A percentile compares a stretch with the other conserved stretches of the same genome.
Evolutionary conservation across 345 rosid species (phyloP).

Genomic region (Eucalyptus rudis): DNA sequence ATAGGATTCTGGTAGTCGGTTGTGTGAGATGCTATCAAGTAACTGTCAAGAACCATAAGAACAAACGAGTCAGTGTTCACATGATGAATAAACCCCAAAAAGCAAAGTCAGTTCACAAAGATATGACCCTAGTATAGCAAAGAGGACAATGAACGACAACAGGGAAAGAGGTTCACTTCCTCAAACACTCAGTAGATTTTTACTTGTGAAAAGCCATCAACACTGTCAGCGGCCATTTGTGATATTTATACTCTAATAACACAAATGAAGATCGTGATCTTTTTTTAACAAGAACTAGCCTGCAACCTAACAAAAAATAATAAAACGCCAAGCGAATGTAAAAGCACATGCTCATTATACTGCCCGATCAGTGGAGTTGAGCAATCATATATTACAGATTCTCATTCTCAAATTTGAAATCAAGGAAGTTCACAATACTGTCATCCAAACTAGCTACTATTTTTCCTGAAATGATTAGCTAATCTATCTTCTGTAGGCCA

Average conservation of each 20-base stretch:
- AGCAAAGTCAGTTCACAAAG: background rate
- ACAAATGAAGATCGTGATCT: background rate
- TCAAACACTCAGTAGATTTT: background rate
- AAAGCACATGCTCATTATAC: background rate
- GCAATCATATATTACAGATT: background rate
- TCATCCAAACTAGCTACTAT: background rate
- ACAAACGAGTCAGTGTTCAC: background rate
- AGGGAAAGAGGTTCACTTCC: background rate
- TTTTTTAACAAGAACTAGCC: background rate
- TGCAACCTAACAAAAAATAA: background rate
- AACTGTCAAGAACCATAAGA: constrained; percentile 24
- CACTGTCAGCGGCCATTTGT: background rate
- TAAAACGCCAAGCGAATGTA: background rate
- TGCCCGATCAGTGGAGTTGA: background rate
- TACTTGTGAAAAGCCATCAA: background rate
- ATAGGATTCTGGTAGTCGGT: constrained; percentile 89
- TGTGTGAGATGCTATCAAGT: constrained; percentile 95
- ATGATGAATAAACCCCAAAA: background rate
- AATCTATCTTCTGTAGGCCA: background rate
- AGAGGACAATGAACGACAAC: background rate
- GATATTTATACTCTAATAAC: background rate
- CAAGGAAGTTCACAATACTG: background rate
- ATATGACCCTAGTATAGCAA: background rate
- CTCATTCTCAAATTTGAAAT: background rate
- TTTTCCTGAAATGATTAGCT: background rate